Evolutionary conservation across 2,329 filamentous ascomycete genomes (phyloP).

Genomic region (Pseudovirgaria hyperparasitica): DNA sequence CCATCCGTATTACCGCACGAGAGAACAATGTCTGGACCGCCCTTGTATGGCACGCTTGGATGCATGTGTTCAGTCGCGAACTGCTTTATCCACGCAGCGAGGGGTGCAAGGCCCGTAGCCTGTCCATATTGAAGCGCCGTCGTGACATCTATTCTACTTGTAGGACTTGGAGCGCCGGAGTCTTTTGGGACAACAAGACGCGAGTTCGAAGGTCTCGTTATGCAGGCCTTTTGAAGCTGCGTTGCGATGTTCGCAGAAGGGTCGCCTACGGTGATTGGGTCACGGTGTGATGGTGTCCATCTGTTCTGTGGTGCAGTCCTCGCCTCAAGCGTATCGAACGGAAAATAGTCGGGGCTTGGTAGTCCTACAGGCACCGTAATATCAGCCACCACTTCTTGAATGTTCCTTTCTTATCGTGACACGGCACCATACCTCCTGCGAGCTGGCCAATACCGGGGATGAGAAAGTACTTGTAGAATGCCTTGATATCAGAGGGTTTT

Average conservation of each 20-base stretch:
- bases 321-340: constrained; percentile 82
- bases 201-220: too few relatives aligned
- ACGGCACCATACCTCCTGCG: constrained; percentile 37
- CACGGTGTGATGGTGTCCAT: constrained; percentile 58
- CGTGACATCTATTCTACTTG: constrained; percentile 64
- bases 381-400: neutral
- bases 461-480: constrained; percentile 73
- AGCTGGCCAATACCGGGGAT: constrained; percentile 50
- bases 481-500: constrained; percentile 55
- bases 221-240: constrained; percentile 5
- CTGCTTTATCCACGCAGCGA: constrained; percentile 65
- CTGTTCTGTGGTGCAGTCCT: constrained; percentile 61
- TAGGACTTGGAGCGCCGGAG: constrained; percentile 42
- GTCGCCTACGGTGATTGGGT: constrained; percentile 10
- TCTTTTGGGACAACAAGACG: constrained; percentile 63
- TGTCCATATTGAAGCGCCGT: constrained; percentile 79
- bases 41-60: constrained; percentile 66
- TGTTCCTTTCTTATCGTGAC: too few relatives aligned
- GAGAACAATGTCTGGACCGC: constrained; percentile 63
- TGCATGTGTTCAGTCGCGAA: constrained; percentile 68
- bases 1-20: constrained; percentile 80
- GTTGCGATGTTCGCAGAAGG: constrained; percentile 17
- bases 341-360: constrained; percentile 71
- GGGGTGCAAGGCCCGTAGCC: constrained; percentile 68
- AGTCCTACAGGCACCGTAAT: constrained; percentile 43